Conservation (phyloP, 306 rosid genomes). For the Luffa aegyptiaca region DNA sequence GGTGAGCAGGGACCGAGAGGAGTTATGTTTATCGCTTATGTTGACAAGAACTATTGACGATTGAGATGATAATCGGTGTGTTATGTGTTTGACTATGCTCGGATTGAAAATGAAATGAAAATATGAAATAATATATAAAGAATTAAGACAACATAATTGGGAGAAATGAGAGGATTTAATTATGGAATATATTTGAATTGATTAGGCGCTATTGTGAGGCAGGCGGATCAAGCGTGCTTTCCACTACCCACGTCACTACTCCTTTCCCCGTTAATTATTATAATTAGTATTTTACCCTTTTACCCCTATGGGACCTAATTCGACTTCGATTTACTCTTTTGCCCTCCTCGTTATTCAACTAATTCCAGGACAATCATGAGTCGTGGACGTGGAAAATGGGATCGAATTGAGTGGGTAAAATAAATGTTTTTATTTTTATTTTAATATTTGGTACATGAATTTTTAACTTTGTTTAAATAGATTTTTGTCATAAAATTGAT, state of each 20-base stretch:
- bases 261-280: not conserved
- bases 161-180: not conserved
- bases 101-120: too few relatives aligned
- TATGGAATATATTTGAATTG: not conserved
- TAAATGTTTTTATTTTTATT: too few relatives aligned
- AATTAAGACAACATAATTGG: not conserved
- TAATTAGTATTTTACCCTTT: not conserved
- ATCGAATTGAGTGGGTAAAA: too few relatives aligned
- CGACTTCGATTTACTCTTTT: slow-evolving; percentile 12
- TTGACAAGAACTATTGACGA: too few relatives aligned
- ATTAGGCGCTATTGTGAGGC: not conserved
- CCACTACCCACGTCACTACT: slow-evolving; percentile 8
- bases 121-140: not conserved
- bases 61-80: too few relatives aligned
- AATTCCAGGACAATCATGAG: not conserved
- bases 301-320: not conserved
- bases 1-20: too few relatives aligned
- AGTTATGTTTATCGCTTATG: too few relatives aligned
- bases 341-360: not conserved
- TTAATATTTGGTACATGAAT: too few relatives aligned
- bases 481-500: too few relatives aligned
- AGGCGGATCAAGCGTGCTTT: slow-evolving; percentile 8
- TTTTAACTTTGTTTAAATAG: too few relatives aligned
- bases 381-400: not conserved
- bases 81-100: too few relatives aligned